Percentiles rank a stretch among this genome's conserved stretches.
Evolutionary conservation across 2,329 filamentous ascomycete genomes (phyloP).

Genomic region (Sclerotiophoma versabilis): DNA sequence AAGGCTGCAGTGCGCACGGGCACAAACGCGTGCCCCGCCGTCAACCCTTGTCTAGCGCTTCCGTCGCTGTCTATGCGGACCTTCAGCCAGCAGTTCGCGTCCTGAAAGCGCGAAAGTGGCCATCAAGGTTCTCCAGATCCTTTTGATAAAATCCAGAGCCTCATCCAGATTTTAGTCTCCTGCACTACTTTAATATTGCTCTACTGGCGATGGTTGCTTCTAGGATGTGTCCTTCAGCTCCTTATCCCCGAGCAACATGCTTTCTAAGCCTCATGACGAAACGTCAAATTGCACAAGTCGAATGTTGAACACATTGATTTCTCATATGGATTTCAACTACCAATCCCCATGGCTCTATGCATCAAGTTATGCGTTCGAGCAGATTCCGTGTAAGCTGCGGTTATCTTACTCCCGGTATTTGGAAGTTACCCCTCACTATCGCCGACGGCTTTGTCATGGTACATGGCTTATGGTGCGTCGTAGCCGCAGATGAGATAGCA

Average conservation of each 20-base stretch:
- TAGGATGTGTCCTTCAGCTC: too few species aligned
- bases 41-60: conserved; percentile 7
- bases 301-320: too few species aligned
- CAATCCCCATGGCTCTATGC: too few species aligned
- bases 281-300: too few species aligned
- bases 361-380: too few species aligned
- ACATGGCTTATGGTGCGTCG: background rate
- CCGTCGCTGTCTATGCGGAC: background rate
- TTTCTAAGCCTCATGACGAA: too few species aligned
- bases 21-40: conserved; percentile 9
- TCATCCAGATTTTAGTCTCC: background rate
- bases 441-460: conserved; percentile 10
- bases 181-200: too few species aligned
- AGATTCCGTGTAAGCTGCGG: background rate
- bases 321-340: background rate
- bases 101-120: background rate
- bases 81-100: background rate
- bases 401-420: conserved; percentile 6
- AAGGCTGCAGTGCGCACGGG: conserved; percentile 16
- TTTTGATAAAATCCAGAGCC: background rate
- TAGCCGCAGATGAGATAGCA: background rate
- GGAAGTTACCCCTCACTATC: conserved; percentile 16
- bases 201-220: too few species aligned
- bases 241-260: too few species aligned
- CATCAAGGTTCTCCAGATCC: conserved; percentile 6